Base-by-base conservation (phyloP, 495 filamentous ascomycete genomes). In the Penicillium crystallinum region DNA sequence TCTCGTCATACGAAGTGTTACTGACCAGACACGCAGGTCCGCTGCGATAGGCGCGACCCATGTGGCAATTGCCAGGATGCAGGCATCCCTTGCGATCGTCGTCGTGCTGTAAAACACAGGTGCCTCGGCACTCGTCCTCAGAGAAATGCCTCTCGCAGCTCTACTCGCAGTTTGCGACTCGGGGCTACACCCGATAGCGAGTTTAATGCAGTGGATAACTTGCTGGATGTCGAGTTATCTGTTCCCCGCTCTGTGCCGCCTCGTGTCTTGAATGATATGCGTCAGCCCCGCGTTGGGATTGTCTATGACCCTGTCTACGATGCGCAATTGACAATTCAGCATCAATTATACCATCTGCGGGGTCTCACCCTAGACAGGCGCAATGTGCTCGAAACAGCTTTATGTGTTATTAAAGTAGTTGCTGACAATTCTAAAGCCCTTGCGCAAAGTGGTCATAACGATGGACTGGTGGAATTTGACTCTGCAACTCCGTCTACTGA, bases 11-110 rank as follows among this genome's bases (percentile, higher is more conserved):
- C n/a, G 1, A 51, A 14, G 29, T 11, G 10, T 12, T 30, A 4
- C 44, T 36, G 23, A 49, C n/a, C 9, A 25, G 6, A 34, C 17
- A 17, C 40, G 18, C 29, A 63, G 60, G 60, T 63, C 36, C 60
- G 60, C 10, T 63, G 60, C 39, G 54, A 63, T 48, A 29, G 60
- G 31, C 41, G 50, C 15, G 38, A 54, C n/a, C 60, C 60, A 23
- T 63, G 60, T 53, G 53, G 56, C 11, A 59, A 63, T 49, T 63
- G 60, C 42, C 51, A 46, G 22, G 60, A 63, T 41, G 49, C 53
- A 45, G 53, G 49, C 15, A 21, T 52, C 0, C 15, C 37, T 0
- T 63, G 60, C 27, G 44, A 25, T n/a, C 48, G 51, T 17, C 35
- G 36, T 11, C 38, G 51, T 35, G 19, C 30, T 23, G 43, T 39